Percentiles rank a stretch among this genome's conserved stretches.
Evolutionary conservation across 352 stramenopile genomes (phyloP).

Genomic region (Globisporangium sylvaticum): DNA sequence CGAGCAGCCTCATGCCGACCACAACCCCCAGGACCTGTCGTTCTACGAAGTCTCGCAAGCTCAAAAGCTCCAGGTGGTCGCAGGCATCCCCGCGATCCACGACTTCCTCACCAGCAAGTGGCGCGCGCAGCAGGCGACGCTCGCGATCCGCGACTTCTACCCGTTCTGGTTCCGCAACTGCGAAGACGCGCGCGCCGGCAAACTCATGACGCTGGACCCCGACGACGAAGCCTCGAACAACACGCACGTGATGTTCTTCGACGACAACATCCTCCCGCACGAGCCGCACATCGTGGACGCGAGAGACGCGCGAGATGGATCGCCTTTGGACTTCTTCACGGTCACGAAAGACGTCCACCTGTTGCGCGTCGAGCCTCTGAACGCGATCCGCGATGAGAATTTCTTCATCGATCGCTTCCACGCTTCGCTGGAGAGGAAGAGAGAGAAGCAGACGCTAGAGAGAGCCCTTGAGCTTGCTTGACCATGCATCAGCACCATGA

Average conservation of each 20-base stretch:
- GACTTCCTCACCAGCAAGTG: constrained; percentile 44
- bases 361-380: constrained; percentile 62
- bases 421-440: constrained; percentile 18
- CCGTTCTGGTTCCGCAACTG: constrained; percentile 60
- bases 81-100: constrained; percentile 46
- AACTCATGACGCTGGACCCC: constrained; percentile 49
- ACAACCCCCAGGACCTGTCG: constrained; percentile 9
- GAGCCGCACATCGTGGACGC: constrained; percentile 76
- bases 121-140: constrained; percentile 44
- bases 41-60: constrained; percentile 33
- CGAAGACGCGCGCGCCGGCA: constrained; percentile 48
- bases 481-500: not conserved
- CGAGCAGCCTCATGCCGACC: constrained; percentile 37
- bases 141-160: constrained; percentile 77
- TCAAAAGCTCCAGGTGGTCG: constrained; percentile 25
- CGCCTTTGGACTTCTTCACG: constrained; percentile 28
- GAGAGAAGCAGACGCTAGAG: not conserved
- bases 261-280: constrained; percentile 69
- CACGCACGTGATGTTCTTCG: constrained; percentile 68
- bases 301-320: constrained; percentile 25
- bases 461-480: constrained; percentile 1
- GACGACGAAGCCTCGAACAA: constrained; percentile 14
- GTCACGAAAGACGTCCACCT: constrained; percentile 41
- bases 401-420: constrained; percentile 61
- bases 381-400: constrained; percentile 40